Evolutionary conservation across 2,329 filamentous ascomycete genomes (phyloP).

Genomic region (Cercospora sp.): DNA sequence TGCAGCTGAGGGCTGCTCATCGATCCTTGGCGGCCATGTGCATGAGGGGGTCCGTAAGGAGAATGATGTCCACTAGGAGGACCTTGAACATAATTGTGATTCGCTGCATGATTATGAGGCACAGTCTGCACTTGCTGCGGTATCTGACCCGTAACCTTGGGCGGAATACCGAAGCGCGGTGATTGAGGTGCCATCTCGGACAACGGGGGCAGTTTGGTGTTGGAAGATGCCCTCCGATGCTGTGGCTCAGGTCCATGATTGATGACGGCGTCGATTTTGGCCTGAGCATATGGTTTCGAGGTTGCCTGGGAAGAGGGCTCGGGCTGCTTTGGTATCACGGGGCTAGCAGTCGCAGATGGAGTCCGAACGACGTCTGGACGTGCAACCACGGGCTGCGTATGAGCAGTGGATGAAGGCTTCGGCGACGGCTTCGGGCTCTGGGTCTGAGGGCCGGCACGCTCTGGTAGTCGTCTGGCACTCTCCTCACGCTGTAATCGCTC

Average conservation of each 20-base stretch:
- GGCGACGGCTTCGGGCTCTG: constrained; percentile 30
- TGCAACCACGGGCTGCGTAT: constrained; percentile 22
- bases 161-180: constrained; percentile 33
- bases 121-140: constrained; percentile 30
- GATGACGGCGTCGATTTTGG: constrained; percentile 41
- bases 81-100: constrained; percentile 37
- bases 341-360: constrained; percentile 23
- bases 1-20: constrained; percentile 38
- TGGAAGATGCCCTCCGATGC: constrained; percentile 36
- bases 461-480: constrained; percentile 3
- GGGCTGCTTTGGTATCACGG: constrained; percentile 18
- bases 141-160: constrained; percentile 27
- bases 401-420: constrained; percentile 30
- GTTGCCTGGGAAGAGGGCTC: constrained; percentile 18
- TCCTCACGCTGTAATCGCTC: constrained; percentile 39
- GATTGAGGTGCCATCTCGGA: constrained; percentile 41
- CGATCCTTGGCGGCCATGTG: constrained; percentile 30
- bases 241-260: constrained; percentile 41
- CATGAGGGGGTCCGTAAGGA: constrained; percentile 39
- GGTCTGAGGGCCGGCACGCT: constrained; percentile 18
- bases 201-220: constrained; percentile 38
- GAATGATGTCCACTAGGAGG: constrained; percentile 41
- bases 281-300: constrained; percentile 34
- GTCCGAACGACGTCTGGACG: constrained; percentile 20
- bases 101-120: constrained; percentile 27